Conservation (phyloP, 805 yeast species). For the Groenewaldozyma tartarivorans region DNA sequence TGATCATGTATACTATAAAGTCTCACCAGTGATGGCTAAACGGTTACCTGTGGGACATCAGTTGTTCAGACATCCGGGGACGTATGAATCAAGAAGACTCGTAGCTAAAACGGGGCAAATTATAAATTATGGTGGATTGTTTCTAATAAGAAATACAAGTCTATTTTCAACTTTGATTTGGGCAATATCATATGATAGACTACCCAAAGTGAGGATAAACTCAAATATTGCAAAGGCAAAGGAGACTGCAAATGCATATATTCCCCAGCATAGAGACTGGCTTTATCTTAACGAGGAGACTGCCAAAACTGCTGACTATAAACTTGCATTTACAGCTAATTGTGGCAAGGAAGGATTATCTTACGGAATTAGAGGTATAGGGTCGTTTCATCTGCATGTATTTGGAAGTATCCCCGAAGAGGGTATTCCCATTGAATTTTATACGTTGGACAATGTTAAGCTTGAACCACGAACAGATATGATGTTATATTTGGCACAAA, state of each 20-base stretch:
- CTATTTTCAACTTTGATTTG: constrained; percentile 21
- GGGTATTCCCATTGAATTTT: constrained; percentile 19
- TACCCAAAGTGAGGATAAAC: constrained; percentile 15
- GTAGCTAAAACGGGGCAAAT: constrained; percentile 23
- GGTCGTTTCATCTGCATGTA: constrained; percentile 23
- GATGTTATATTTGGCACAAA: constrained; percentile 12
- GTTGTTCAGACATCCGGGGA: constrained; percentile 17
- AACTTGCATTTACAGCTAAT: constrained; percentile 3
- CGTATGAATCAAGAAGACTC: constrained; percentile 16
- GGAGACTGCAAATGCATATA: constrained; percentile 10
- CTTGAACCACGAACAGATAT: constrained; percentile 20
- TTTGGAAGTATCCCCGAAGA: constrained; percentile 24
- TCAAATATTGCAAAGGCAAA: constrained; percentile 16
- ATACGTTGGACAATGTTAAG: constrained; percentile 18
- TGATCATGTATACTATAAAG: constrained; percentile 12
- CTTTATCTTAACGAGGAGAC: constrained; percentile 12
- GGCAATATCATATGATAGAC: constrained; percentile 21
- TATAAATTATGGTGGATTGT: constrained; percentile 28
- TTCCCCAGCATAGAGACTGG: constrained; percentile 17
- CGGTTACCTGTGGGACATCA: constrained; percentile 17
- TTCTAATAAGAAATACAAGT: constrained; percentile 15
- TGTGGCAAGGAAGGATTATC: constrained; percentile 17
- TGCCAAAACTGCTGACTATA: constrained; percentile 5
- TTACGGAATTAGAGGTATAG: constrained; percentile 25
- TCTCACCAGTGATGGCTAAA: constrained; percentile 17